These are phyloP conservation scores for Neopestalotiopsis rosae DNA, from an alignment of 2,329 filamentous ascomycete genomes.

Conservation along the genomic window DNA sequence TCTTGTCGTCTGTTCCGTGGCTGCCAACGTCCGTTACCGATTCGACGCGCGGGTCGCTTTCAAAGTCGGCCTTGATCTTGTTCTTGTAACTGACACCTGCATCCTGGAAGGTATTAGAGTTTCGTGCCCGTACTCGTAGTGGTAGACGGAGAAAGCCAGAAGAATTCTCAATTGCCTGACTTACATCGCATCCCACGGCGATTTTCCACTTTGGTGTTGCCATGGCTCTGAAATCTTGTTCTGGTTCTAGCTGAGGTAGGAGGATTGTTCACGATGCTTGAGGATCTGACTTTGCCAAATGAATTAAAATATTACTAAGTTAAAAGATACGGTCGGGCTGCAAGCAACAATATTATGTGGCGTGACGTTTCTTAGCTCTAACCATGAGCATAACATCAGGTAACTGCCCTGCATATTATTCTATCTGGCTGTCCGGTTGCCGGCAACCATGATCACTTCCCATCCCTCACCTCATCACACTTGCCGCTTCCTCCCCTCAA, in stretches of 20 bases:
- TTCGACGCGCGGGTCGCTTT: constrained; percentile 66
- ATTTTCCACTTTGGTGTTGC: constrained; percentile 54
- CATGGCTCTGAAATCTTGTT: constrained; percentile 37
- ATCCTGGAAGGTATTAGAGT: constrained; percentile 42
- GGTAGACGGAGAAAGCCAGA: background rate
- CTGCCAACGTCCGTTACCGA: constrained; percentile 76
- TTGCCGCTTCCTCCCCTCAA: constrained; percentile 3
- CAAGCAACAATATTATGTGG: background rate
- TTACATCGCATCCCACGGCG: constrained; percentile 59
- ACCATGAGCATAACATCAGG: background rate
- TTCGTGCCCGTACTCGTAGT: background rate
- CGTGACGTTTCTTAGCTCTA: background rate
- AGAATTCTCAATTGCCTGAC: constrained; percentile 26
- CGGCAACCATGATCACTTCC: constrained; percentile 5
- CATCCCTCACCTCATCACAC: background rate
- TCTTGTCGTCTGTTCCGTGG: constrained; percentile 68
- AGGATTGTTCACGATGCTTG: background rate
- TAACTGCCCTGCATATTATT: background rate
- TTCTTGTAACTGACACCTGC: constrained; percentile 79
- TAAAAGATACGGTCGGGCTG: background rate
- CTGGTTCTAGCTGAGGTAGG: background rate
- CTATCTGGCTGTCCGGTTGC: background rate
- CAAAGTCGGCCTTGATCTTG: constrained; percentile 72
- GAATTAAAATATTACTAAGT: too few species aligned
- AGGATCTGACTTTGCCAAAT: background rate